Percentiles rank a stretch among this genome's conserved stretches.
phyloP scores from a whole-genome alignment of 2,329 filamentous ascomycete genomes.

The Rutstroemia sp. region DNA sequence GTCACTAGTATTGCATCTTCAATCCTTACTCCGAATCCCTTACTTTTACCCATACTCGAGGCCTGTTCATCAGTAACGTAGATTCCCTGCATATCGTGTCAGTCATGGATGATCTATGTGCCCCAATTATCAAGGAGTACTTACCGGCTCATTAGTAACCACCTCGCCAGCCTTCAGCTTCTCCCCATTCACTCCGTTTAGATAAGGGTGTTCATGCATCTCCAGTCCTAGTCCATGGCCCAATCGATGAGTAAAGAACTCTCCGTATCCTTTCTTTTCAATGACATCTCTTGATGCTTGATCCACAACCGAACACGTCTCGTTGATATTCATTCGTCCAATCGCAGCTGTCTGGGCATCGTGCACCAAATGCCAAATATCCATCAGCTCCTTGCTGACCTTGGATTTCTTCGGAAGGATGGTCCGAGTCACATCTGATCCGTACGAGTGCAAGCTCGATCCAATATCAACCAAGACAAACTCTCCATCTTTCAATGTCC shows the following conservation, averaged over 20 bases:
- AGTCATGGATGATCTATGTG: background rate
- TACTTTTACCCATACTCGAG: slow-evolving; percentile 15
- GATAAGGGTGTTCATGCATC: slow-evolving; percentile 56
- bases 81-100: slow-evolving; percentile 35
- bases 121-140: background rate
- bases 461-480: slow-evolving; percentile 57
- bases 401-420: slow-evolving; percentile 33
- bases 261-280: slow-evolving; percentile 37
- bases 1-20: slow-evolving; percentile 54
- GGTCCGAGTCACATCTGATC: slow-evolving; percentile 54
- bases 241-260: slow-evolving; percentile 52
- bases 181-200: slow-evolving; percentile 52
- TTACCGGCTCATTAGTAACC: slow-evolving; percentile 51
- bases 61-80: slow-evolving; percentile 40
- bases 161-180: slow-evolving; percentile 48
- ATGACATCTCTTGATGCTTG: slow-evolving; percentile 51
- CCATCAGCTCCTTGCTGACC: slow-evolving; percentile 29
- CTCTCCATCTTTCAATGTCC: slow-evolving; percentile 42
- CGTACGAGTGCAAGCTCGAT: slow-evolving; percentile 49
- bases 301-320: slow-evolving; percentile 51
- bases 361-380: slow-evolving; percentile 52
- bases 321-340: slow-evolving; percentile 41
- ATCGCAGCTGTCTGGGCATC: slow-evolving; percentile 51
- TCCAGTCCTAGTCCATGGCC: slow-evolving; percentile 60
- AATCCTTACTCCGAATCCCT: slow-evolving; percentile 54